Conservation (phyloP, 129 eudicot genomes). For the carrot (Daucus carota) region DNA sequence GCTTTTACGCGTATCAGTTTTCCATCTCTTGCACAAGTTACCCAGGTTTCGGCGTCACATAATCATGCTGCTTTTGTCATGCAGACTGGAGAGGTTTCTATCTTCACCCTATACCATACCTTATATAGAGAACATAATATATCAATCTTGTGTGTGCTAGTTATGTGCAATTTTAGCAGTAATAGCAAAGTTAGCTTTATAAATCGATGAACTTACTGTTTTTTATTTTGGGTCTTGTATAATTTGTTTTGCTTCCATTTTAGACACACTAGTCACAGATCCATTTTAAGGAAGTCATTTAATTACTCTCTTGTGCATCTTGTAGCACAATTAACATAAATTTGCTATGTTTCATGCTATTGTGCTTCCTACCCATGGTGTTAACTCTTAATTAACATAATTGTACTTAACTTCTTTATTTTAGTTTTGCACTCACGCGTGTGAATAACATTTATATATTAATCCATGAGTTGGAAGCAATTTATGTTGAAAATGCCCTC, state of each 20-base stretch:
- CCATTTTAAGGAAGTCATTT: neutral
- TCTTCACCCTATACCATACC: neutral
- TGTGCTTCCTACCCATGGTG: neutral
- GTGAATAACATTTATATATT: neutral
- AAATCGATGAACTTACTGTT: neutral
- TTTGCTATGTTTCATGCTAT: neutral
- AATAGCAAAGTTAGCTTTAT: neutral
- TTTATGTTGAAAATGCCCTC: neutral
- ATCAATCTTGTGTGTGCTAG: neutral
- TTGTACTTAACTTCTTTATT: neutral
- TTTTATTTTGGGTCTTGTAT: neutral
- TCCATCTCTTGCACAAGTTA: slow-evolving; percentile 45
- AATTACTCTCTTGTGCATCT: neutral
- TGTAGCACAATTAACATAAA: neutral
- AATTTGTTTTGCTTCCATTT: neutral
- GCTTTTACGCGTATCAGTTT: slow-evolving; percentile 64
- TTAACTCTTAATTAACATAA: neutral
- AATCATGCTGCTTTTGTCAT: slow-evolving; percentile 93
- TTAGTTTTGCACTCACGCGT: neutral
- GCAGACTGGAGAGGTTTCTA: slow-evolving; percentile 71
- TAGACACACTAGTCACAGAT: neutral
- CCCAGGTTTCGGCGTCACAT: slow-evolving; percentile 82
- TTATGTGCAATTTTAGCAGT: neutral
- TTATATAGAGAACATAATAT: neutral
- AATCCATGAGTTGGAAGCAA: neutral